Base-by-base conservation (phyloP, 2,329 filamentous ascomycete species). In the Ascochyta viciae-villosae region DNA sequence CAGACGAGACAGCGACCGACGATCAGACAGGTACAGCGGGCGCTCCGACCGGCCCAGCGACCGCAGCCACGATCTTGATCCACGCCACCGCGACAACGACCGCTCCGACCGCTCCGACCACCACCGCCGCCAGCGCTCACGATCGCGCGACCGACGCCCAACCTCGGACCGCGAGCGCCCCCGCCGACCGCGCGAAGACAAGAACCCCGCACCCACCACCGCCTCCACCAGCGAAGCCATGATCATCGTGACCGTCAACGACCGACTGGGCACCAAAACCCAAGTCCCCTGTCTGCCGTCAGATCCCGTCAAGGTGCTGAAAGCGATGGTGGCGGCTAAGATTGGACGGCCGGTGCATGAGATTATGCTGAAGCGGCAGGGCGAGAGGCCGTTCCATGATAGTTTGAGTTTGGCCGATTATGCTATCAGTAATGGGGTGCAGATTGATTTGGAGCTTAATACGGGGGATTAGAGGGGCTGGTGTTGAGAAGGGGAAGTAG, bases 161-260 rank as follows among this genome's bases (percentile, higher is more conserved):
- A 55, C 54, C 16, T 41, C 52, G 1, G 57, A 62, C 35, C 61
- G 61, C 31, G 41, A 50, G 27, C 27, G 27, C 34, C 46, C 31
- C 57, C 72, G 73, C 39, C 60, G 54, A 16, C 49, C 61, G 16
- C 34, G 78, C 50, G 78, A 64, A 50, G 64, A 73, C 62, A 73
- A 61, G 29, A 62, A 65, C 24, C 55, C 64, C 4, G 56, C 74
- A 9, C 60, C 72, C 7, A 59, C 74, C 27, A 70, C 78, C 7
- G 34, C 60, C 6, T 6, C 59, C 3, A 54, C 62, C 2, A 59
- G 81, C 6, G 89, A 96, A 71, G 89, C 92, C 53, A 96, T 97
- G 89, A 97, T 98, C 64, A 86, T 96, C 47, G 93, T 98, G 16
- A 87, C 94, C 69, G 87, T 98, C 71, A 98, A 98, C 74, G 94